Evolutionary conservation across 495 filamentous ascomycete genomes (phyloP), one percentile per base, ranked within the genome.

Genomic region (Trichoderma parareesei): DNA sequence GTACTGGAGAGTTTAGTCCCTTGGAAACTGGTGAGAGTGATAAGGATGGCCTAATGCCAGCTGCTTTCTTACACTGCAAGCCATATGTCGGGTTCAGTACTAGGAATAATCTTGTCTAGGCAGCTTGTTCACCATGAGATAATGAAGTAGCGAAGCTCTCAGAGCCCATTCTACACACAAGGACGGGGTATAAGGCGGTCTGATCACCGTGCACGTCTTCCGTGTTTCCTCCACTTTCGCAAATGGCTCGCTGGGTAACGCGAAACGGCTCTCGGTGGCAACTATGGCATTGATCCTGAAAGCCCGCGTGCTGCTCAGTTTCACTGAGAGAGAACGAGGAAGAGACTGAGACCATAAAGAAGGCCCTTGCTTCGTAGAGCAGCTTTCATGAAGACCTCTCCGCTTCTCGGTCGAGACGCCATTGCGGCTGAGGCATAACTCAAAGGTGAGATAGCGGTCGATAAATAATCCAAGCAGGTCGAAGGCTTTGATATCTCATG

Each of bases 71-170:
- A 5, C 63, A 76, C 9, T 78, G 74, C 74, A 64, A 66, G 48
- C 72, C 72, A 0, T 69, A 76, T 65, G 69, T 75, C 43, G 74
- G 77, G 61, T 76, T 76, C 33, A 61, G 67, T 4, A 67, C 73
- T 49, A 53, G 67, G n/a, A 48, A 41, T 10, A 42, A 46, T 0
- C 60, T 74, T 35, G 66, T 77, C 53, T 42, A 65, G 4, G 0
- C 46, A 49, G 46, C 20, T 9, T 62, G 66, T 0, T 65, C 69
- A 1, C 64, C 44, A 38, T 20, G 53, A n/a, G 53, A 66, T 48
- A 64, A 67, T 18, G 66, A 66, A 37, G 64, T 65, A 13, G 46
- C 37, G 9, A 60, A 72, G 44, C 60, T 68, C 33, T 72, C 76
- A 41, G 64, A 67, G 46, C 49, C 72, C 5, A 67, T 74, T 20